phyloP scores from a whole-genome alignment of 2,329 filamentous ascomycete genomes.

The Fusarium pseudoanthophilum region DNA sequence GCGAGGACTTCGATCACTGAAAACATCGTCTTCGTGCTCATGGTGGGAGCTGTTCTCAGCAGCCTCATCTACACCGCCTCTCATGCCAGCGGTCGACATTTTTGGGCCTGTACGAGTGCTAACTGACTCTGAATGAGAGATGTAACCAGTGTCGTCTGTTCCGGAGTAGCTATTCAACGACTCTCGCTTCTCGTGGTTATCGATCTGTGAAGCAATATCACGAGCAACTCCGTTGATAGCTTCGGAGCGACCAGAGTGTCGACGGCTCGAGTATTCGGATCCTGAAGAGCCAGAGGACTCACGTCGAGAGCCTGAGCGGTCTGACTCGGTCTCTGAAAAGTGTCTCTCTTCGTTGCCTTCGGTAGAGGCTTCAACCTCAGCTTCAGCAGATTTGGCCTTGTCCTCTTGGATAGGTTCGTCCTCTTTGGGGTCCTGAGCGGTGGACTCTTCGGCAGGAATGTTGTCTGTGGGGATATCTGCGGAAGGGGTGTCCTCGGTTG shows the following conservation, averaged over 20 bases:
- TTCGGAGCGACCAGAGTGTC: conserved; percentile 59
- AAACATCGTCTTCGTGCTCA: conserved; percentile 66
- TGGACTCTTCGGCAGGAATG: conserved; percentile 12
- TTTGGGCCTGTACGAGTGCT: conserved; percentile 41
- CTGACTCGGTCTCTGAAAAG: conserved; percentile 33
- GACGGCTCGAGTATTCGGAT: conserved; percentile 45
- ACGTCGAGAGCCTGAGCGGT: conserved; percentile 33
- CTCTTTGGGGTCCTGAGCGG: conserved; percentile 12
- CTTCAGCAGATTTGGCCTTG: conserved; percentile 10
- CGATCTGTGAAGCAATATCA: conserved; percentile 61
- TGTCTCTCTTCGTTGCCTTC: conserved; percentile 19
- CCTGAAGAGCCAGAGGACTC: conserved; percentile 40
- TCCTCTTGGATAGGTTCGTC: conserved; percentile 15
- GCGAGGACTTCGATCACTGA: conserved; percentile 67
- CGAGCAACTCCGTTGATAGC: conserved; percentile 65
- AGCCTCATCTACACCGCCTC: conserved; percentile 41
- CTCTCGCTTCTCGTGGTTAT: conserved; percentile 47
- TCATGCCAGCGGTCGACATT: conserved; percentile 37
- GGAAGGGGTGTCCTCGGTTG: conserved; percentile 13
- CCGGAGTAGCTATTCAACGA: conserved; percentile 40
- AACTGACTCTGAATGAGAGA: conserved; percentile 41
- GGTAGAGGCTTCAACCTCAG: conserved; percentile 15
- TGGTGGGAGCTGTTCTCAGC: conserved; percentile 63
- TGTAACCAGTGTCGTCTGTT: conserved; percentile 39
- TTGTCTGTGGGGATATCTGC: conserved; percentile 16